Evolutionary conservation across 306 rosid genomes (phyloP).

Genomic region (Castanea crenata): DNA sequence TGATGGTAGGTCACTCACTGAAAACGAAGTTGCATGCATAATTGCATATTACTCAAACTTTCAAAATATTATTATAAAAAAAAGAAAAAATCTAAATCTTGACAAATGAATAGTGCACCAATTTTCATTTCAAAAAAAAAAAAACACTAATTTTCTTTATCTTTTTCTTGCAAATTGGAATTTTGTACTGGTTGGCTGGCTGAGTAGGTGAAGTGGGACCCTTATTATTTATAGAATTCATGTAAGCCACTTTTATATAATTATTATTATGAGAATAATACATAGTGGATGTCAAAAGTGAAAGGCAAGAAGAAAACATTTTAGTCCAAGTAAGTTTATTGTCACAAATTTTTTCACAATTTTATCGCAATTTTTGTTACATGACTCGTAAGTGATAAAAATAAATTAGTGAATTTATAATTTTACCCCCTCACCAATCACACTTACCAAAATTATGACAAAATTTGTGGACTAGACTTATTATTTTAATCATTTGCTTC

Average conservation of each 20-base stretch:
- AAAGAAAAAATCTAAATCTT: background rate
- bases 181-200: background rate
- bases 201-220: background rate
- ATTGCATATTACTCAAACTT: background rate
- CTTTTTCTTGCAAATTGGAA: background rate
- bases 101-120: background rate
- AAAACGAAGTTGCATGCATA: background rate
- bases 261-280: background rate
- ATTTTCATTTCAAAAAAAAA: background rate
- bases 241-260: background rate
- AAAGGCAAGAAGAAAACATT: too few relatives aligned
- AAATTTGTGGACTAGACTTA: too few relatives aligned
- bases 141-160: background rate
- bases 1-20: background rate
- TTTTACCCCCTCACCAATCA: fast-evolving
- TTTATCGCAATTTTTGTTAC: fast-evolving
- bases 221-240: background rate
- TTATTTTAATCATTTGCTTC: too few relatives aligned
- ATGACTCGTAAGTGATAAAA: fast-evolving
- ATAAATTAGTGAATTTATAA: fast-evolving
- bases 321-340: too few relatives aligned
- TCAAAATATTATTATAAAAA: background rate
- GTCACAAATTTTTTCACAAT: too few relatives aligned
- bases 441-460: fast-evolving
- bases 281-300: too few relatives aligned